Percentiles rank a stretch among this genome's conserved stretches.
phyloP scores from a whole-genome alignment of 441 rosid species.

The Adansonia rubrostipa region DNA sequence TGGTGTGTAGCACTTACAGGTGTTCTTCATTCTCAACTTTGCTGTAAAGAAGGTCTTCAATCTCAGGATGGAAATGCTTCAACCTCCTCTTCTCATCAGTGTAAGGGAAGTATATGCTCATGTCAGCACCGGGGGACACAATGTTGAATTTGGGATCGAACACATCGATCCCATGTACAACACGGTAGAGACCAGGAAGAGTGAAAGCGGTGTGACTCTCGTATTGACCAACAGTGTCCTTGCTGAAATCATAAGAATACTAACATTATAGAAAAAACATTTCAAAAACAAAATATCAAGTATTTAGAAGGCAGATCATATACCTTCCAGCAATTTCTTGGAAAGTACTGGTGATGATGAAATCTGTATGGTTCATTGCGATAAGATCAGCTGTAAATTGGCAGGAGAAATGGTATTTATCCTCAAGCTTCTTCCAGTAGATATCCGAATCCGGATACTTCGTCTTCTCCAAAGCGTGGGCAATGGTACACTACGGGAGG shows the following conservation, averaged over 20 bases:
- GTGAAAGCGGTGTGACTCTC: slow-evolving; percentile 98
- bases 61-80: slow-evolving; percentile 74
- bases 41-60: slow-evolving; percentile 88
- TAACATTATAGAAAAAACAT: not conserved
- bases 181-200: slow-evolving; percentile 94
- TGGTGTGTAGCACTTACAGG: slow-evolving; percentile 50
- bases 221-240: slow-evolving; percentile 95
- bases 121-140: slow-evolving; percentile 95
- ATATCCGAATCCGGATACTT: slow-evolving; percentile 94
- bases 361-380: slow-evolving; percentile 95
- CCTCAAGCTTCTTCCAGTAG: slow-evolving; percentile 90
- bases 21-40: slow-evolving; percentile 81
- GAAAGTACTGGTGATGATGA: slow-evolving; percentile 95
- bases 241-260: slow-evolving; percentile 51
- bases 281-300: not conserved
- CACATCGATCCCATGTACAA: slow-evolving; percentile 90
- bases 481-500: slow-evolving; percentile 77
- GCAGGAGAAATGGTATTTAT: slow-evolving; percentile 92
- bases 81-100: slow-evolving; percentile 67
- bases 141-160: slow-evolving; percentile 97
- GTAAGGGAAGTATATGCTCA: slow-evolving; percentile 82
- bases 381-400: slow-evolving; percentile 96
- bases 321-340: slow-evolving; percentile 99
- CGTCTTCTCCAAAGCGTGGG: slow-evolving; percentile 95
- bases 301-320: not conserved